Evolutionary conservation across 2,329 filamentous ascomycete genomes (phyloP), one percentile per base, ranked within the genome.

Genomic region (Bertia moriformis): DNA sequence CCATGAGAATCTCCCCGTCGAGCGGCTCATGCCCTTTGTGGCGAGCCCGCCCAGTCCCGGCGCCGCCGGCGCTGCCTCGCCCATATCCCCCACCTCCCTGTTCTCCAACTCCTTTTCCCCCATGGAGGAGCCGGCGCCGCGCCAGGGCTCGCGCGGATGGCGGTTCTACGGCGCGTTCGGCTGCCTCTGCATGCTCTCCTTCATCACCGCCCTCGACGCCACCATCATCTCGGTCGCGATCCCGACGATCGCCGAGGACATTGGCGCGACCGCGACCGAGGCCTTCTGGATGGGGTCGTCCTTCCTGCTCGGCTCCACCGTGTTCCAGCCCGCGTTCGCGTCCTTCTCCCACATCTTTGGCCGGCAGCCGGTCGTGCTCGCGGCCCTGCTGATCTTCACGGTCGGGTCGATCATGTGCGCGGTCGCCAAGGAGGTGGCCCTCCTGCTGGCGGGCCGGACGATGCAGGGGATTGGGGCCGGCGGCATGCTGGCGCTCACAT

Each of bases 381-480:
- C 54, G 2, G 51, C 56, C 1, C 47, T 67, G 4, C 29, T 54
- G 0, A 55, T 68, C 39, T 68, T 69, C 49, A 54, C 60, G 3
- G 49, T 60, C 4, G 65, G 65, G 0, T 55, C 62, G 1, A 50
- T 65, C n/a, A 44, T 67, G n/a, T 53, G 55, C 4, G 57, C 53
- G 3, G 44, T 63, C 1, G 52, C 64, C 0, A 48, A 62, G 2
- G 49, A 60, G 44, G 65, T 68, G 39, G 57, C 55, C 1, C 49
- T 60, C 29, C 50, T 74, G 19, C 56, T 73, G 4, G 51, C 43
- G 13, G 70, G 69, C n/a, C 61, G 73, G 1, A 60, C 61, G 0
- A 50, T 71, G 18, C 66, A 71, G 45, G 68, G 68, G 4, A 52
- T 69, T 18, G 68, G 68, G 14, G 67, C 62, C 3, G 67, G 67